phyloP scores from a whole-genome alignment of 1,139 yeast species.

The Casaregolazyma suthepensis region DNA sequence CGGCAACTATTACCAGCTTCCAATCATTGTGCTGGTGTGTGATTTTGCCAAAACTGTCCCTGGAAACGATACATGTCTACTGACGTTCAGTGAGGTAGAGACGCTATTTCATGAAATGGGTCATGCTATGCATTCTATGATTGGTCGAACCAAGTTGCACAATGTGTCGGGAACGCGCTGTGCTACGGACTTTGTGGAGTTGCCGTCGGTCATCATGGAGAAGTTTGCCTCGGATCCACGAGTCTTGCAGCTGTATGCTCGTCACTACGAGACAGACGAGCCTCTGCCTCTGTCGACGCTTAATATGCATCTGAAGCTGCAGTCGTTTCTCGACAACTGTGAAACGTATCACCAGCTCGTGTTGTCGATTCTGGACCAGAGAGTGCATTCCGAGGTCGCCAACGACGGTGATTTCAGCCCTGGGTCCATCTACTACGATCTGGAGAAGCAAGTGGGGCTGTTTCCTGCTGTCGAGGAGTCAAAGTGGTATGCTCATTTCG shows the following conservation, averaged over 20 bases:
- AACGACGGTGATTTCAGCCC: constrained; percentile 40
- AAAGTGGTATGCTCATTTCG: constrained; percentile 91
- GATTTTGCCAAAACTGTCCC: constrained; percentile 50
- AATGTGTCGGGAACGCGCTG: constrained; percentile 94
- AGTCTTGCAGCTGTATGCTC: constrained; percentile 67
- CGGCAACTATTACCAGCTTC: constrained; percentile 61
- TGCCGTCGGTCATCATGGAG: constrained; percentile 94
- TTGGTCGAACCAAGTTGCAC: constrained; percentile 84
- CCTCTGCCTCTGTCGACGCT: constrained; percentile 49
- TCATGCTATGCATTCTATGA: constrained; percentile 97
- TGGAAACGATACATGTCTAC: constrained; percentile 37
- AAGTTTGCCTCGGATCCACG: constrained; percentile 78
- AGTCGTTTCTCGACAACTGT: constrained; percentile 53
- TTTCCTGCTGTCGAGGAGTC: constrained; percentile 41
- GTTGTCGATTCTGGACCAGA: constrained; percentile 85
- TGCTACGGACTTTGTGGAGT: constrained; percentile 91
- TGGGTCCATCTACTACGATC: constrained; percentile 54
- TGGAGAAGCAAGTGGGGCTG: constrained; percentile 46
- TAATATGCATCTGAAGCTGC: constrained; percentile 46
- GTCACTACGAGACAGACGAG: constrained; percentile 65
- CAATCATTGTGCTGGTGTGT: constrained; percentile 84
- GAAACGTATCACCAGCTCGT: constrained; percentile 85
- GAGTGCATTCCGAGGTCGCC: constrained; percentile 47
- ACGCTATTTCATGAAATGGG: constrained; percentile 98
- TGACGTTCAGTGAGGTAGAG: constrained; percentile 76